Evolutionary conservation across 75 land plant species (phyloP), one percentile per base, ranked within the genome.

Genomic region (Cryptomeria japonica): DNA sequence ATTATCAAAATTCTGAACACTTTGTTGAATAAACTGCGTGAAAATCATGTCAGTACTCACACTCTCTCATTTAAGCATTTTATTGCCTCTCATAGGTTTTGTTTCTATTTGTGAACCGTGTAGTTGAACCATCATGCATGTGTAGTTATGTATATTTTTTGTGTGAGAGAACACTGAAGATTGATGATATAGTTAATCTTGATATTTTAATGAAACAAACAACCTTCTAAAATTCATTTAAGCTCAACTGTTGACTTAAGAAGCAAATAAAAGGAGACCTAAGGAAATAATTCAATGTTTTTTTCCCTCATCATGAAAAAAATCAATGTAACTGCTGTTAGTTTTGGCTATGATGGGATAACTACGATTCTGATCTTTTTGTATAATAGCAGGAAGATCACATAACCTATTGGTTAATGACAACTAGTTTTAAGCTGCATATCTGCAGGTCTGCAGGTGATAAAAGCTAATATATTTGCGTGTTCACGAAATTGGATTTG

Each of bases 1-100:
- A 98, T 98, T 83, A 95, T 97, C 86, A 89, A 94, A 36, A 96
- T 98, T 86, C 92, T 98, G 91, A 96, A 95, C 90, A 87, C 94
- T 38, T 89, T 96, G 51, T 92, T 98, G 94, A 88, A 84, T 56
- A 92, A 91, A 55, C 89, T 98, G 88, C 96, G 93, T 37, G 92
- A 88, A 84, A 98, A 98, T 90, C 92, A 97, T 92, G 99, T 98
- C 46, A 79, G 91, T 87, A 15, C 28, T 18, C 18, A 42, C 19
- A 37, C 84, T 77, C 39, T 76, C 56, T 64, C 56, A 14, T 41
- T 16, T 22, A 41, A 38, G 41, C n/a, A 79, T 79, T 41, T 79
- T 25, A 18, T 1, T 8, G 1, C 28, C n/a, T 79, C 22, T 79
- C 28, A 14, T 22, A 58, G 18, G 3, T 58, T 1, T 19, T 58